Evolutionary conservation across 345 rosid genomes (phyloP).

Genomic region (Acer campestre): DNA sequence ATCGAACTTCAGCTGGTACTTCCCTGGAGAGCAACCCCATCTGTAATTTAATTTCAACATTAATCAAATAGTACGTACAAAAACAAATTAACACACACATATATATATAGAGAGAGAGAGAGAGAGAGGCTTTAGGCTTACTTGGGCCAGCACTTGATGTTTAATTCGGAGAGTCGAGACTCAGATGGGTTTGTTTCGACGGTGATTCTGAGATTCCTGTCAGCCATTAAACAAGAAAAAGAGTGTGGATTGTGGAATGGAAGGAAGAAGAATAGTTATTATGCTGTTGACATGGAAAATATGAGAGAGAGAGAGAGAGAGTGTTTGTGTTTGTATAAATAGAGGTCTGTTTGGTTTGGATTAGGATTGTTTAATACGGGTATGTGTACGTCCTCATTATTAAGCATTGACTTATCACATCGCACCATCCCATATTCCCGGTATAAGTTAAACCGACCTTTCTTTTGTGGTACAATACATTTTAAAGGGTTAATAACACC

Average conservation of each 20-base stretch:
- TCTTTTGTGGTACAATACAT: neutral
- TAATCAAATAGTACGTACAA: too few relatives aligned
- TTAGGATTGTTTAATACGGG: neutral
- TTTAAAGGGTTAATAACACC: too few relatives aligned
- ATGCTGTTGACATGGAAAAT: neutral
- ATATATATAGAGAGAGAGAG: neutral
- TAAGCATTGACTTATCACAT: conserved; percentile 20
- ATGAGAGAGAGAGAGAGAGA: neutral
- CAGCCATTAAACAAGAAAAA: conserved; percentile 41
- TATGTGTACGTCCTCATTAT: neutral
- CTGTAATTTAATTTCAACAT: conserved; percentile 26
- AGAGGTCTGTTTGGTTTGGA: neutral
- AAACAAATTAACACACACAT: too few relatives aligned
- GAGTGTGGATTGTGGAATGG: neutral
- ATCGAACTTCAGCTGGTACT: conserved; percentile 75
- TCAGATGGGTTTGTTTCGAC: conserved; percentile 76
- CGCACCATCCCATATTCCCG: conserved; percentile 18
- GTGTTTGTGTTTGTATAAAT: too few relatives aligned
- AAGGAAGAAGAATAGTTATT: neutral
- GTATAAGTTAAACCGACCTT: conserved; percentile 14
- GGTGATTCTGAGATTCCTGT: conserved; percentile 46
- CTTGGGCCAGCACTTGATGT: conserved; percentile 98
- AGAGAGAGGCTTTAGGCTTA: conserved; percentile 29
- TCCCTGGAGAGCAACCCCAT: conserved; percentile 95
- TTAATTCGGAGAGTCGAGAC: conserved; percentile 62